Evolutionary conservation across 371 early-diverging fungal species (phyloP).

Genomic region (Syncephalastrum contaminatum): DNA sequence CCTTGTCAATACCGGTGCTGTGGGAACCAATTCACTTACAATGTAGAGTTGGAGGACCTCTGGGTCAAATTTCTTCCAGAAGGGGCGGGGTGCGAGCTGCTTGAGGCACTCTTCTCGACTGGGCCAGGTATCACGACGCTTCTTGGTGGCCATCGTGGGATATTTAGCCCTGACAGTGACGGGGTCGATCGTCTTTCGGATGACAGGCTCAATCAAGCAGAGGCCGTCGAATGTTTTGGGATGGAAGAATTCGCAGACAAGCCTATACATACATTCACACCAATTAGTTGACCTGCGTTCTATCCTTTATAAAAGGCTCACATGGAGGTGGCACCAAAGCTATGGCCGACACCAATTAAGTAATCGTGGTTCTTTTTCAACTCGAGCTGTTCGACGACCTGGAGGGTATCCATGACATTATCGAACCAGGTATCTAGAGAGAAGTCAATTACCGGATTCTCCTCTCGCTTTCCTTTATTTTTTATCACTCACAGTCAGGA

Average conservation of each 20-base stretch:
- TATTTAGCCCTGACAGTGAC: slow-evolving; percentile 16
- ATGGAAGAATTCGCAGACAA: slow-evolving; percentile 35
- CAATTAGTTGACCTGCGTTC: not conserved
- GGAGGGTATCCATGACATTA: slow-evolving; percentile 39
- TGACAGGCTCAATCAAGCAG: slow-evolving; percentile 35
- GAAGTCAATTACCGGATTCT: not conserved
- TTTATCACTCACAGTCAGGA: no score
- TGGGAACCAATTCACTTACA: slow-evolving; percentile 14
- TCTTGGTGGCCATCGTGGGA: slow-evolving; percentile 15
- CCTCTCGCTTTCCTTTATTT: not conserved
- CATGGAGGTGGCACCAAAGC: slow-evolving; percentile 46
- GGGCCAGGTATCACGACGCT: slow-evolving; percentile 22
- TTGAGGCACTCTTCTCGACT: slow-evolving; percentile 28
- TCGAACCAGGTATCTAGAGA: slow-evolving; percentile 41
- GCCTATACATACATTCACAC: slow-evolving; percentile 9
- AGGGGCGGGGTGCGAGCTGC: slow-evolving; percentile 19
- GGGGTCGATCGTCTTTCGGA: slow-evolving; percentile 13
- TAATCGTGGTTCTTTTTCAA: slow-evolving; percentile 21
- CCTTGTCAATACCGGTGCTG: not conserved
- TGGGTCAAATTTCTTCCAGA: slow-evolving; percentile 37
- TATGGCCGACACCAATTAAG: slow-evolving; percentile 43
- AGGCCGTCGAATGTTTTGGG: slow-evolving; percentile 40
- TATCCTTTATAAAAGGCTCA: slow-evolving; percentile 8
- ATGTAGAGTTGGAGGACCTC: slow-evolving; percentile 40
- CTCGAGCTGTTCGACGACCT: slow-evolving; percentile 29